These are phyloP conservation scores for Candida palmyrensis DNA, from an alignment of 805 yeast species.

Conservation along the genomic window DNA sequence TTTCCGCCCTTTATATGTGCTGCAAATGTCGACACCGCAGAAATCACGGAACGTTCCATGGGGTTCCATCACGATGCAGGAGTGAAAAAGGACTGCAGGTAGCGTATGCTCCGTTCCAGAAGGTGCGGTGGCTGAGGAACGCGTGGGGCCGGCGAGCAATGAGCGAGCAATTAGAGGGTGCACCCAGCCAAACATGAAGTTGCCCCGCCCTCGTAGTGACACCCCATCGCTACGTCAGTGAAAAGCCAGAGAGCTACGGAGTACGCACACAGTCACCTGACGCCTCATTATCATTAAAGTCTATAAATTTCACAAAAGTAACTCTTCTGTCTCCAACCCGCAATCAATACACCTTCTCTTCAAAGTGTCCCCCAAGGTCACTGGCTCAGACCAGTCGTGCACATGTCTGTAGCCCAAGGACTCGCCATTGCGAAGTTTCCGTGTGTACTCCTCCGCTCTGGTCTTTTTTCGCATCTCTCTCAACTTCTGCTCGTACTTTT, in stretches of 20 bases:
- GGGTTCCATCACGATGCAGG: constrained; percentile 4
- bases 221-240: too few relatives aligned
- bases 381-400: constrained; percentile 69
- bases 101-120: too few relatives aligned
- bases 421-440: constrained; percentile 57
- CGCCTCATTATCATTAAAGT: too few relatives aligned
- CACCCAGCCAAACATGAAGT: too few relatives aligned
- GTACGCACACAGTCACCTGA: too few relatives aligned
- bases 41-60: constrained; percentile 1
- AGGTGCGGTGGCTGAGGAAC: too few relatives aligned
- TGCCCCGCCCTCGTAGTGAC: too few relatives aligned
- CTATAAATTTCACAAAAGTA: constrained; percentile 44
- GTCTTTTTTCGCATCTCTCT: constrained; percentile 87
- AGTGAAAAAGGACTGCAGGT: too few relatives aligned
- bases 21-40: constrained; percentile 3
- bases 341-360: constrained; percentile 70
- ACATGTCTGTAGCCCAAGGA: constrained; percentile 55
- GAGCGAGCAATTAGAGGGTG: too few relatives aligned
- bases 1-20: neutral
- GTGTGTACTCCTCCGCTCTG: constrained; percentile 84
- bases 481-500: constrained; percentile 71
- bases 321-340: constrained; percentile 80
- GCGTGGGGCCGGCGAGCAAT: too few relatives aligned
- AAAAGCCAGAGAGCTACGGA: too few relatives aligned
- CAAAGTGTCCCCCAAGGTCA: constrained; percentile 29